Evolutionary conservation across 768 basidiomycete genomes (phyloP).

Genomic region (Calocera viscosa): DNA sequence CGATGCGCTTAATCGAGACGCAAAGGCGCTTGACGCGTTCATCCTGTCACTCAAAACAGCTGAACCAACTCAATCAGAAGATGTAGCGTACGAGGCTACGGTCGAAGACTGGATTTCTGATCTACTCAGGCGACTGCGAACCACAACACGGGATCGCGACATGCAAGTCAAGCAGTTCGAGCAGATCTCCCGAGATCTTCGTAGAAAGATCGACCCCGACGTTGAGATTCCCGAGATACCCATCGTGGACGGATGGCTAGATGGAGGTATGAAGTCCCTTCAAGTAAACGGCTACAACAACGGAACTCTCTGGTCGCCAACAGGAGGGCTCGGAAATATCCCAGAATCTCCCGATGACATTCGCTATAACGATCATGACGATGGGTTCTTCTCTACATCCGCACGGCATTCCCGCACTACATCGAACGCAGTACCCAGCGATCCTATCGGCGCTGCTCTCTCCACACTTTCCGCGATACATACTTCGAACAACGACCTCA

Average conservation of each 20-base stretch:
- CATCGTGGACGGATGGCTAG: conserved; percentile 1
- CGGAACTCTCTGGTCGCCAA: neutral
- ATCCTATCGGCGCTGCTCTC: neutral
- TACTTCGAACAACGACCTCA: conserved; percentile 62
- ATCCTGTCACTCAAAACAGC: neutral
- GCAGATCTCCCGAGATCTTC: conserved; percentile 4
- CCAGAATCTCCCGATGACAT: neutral
- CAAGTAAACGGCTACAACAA: neutral
- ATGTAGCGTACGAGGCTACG: neutral
- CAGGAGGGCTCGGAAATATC: neutral
- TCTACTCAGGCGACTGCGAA: neutral
- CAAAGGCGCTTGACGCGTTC: neutral
- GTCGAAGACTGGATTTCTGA: conserved; percentile 4
- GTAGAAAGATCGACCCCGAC: neutral
- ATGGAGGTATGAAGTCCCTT: neutral
- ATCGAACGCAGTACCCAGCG: neutral
- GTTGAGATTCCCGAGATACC: neutral
- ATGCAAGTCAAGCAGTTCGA: conserved; percentile 4
- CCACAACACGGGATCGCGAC: neutral
- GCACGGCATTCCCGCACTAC: neutral
- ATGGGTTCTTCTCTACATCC: neutral
- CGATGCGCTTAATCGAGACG: neutral
- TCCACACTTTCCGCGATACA: conserved; percentile 28
- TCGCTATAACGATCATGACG: neutral
- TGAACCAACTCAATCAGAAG: neutral